Conservation (phyloP, 352 stramenopile genomes). For the Phytophthora capsici region DNA sequence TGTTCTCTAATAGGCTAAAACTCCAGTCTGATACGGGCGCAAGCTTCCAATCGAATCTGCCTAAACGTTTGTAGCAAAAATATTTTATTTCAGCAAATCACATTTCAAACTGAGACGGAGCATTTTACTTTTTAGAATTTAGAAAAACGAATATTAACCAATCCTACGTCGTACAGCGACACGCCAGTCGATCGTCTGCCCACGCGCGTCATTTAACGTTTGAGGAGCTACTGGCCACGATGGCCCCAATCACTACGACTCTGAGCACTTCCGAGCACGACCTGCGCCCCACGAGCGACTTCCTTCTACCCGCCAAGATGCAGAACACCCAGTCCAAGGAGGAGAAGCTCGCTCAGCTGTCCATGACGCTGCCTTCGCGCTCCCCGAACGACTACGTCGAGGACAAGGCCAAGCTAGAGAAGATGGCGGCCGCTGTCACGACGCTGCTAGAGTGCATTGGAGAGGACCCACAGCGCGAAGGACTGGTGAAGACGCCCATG, state of each 20-base stretch:
- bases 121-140: no score
- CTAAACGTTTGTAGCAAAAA: no score
- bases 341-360: constrained; percentile 52
- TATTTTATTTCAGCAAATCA: constrained; percentile 20
- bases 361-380: constrained; percentile 69
- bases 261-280: constrained; percentile 26
- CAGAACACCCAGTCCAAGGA: constrained; percentile 37
- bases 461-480: constrained; percentile 95
- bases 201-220: constrained; percentile 15
- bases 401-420: constrained; percentile 83
- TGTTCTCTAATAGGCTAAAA: no score
- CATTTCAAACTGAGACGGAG: no score
- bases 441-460: constrained; percentile 95
- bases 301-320: constrained; percentile 43
- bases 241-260: constrained; percentile 56
- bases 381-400: constrained; percentile 68
- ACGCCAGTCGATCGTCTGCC: constrained; percentile 22
- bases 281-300: constrained; percentile 20
- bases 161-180: constrained; percentile 3
- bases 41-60: no score
- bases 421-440: constrained; percentile 94
- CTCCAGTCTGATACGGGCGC: no score
- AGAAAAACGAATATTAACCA: constrained; percentile 5
- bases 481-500: constrained; percentile 96
- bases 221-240: constrained; percentile 29